phyloP scores from a whole-genome alignment of 2,329 filamentous ascomycete genomes.

The Stemphylium beticola region DNA sequence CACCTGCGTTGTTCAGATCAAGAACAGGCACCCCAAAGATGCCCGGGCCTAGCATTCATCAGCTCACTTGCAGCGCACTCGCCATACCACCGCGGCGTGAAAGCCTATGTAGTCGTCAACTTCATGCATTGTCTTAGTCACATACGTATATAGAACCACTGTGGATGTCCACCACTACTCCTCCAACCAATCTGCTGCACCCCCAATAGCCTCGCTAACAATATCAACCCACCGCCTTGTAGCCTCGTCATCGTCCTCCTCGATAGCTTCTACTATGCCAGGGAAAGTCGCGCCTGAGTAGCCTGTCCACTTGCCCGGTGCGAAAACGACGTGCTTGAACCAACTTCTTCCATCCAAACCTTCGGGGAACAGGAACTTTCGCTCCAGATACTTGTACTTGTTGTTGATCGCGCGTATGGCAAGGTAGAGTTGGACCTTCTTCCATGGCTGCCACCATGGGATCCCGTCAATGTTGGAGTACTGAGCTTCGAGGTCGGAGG shows the following conservation, averaged over 20 bases:
- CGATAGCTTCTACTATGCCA: conserved; percentile 67
- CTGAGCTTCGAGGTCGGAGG: conserved; percentile 55
- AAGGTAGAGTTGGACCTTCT: conserved; percentile 68
- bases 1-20: no score
- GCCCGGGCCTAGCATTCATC: no score
- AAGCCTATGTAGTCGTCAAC: not conserved
- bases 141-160: not conserved
- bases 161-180: not conserved
- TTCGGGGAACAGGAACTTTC: conserved; percentile 75
- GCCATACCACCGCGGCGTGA: not conserved
- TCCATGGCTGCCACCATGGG: conserved; percentile 80
- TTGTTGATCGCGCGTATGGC: conserved; percentile 72
- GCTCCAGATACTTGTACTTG: conserved; percentile 84
- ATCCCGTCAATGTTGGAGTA: conserved; percentile 57
- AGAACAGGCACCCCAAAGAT: no score
- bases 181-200: conserved; percentile 46
- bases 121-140: not conserved
- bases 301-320: conserved; percentile 88
- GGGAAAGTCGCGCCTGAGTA: conserved; percentile 78
- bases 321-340: conserved; percentile 97
- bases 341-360: conserved; percentile 81
- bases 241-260: conserved; percentile 52
- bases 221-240: conserved; percentile 54
- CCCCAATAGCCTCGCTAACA: conserved; percentile 43
- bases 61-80: no score